phyloP scores from a whole-genome alignment of 192 early-diverging fungal species.

The Backusella parvicylindrica region DNA sequence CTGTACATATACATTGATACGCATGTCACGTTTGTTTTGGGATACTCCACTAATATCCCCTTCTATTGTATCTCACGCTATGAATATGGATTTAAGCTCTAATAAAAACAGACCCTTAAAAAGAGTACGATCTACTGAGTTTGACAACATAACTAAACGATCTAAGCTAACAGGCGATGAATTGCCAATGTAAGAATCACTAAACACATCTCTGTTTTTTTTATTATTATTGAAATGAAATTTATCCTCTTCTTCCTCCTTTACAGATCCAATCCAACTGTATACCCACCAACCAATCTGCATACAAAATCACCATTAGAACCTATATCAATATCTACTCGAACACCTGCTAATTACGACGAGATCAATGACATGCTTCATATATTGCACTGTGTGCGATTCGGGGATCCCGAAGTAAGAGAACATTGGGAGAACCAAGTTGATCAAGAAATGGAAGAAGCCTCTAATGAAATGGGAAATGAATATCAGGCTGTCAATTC shows the following conservation, averaged over 20 bases:
- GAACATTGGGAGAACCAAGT: conserved; percentile 19
- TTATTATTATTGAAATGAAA: background rate
- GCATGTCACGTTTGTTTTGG: conserved; percentile 4
- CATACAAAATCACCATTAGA: background rate
- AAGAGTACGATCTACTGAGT: conserved; percentile 8
- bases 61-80: background rate
- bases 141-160: background rate
- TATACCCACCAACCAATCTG: background rate
- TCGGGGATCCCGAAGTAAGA: conserved; percentile 21
- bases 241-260: background rate
- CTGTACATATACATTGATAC: background rate
- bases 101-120: background rate
- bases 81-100: conserved; percentile 1
- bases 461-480: background rate
- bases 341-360: background rate
- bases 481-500: conserved; percentile 15
- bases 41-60: conserved; percentile 3
- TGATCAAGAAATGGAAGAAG: background rate
- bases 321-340: conserved; percentile 4
- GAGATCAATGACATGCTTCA: conserved; percentile 25
- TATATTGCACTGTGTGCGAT: conserved; percentile 13
- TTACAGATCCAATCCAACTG: background rate
- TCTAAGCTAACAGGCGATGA: background rate
- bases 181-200: background rate
- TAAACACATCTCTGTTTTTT: background rate